Conservation (phyloP, 768 basidiomycete genomes). For the Botryobasidium botryosum region DNA sequence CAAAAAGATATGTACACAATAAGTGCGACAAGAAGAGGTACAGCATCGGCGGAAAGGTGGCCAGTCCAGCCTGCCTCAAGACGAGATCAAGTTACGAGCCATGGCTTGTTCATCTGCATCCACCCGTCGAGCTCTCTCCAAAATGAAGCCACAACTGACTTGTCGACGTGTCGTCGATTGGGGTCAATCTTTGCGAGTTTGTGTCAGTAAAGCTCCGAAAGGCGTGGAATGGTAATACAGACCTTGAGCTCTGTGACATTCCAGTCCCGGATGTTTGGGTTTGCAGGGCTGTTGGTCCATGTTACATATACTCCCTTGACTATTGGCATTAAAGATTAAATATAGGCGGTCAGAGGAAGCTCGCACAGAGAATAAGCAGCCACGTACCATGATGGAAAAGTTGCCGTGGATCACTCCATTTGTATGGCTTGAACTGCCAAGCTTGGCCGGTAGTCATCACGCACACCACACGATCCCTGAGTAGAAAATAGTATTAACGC, state of each 20-base stretch:
- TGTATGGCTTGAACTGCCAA: slow-evolving; percentile 96
- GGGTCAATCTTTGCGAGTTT: slow-evolving; percentile 56
- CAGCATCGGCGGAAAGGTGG: no score
- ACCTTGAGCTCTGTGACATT: slow-evolving; percentile 93
- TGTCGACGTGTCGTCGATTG: slow-evolving; percentile 79
- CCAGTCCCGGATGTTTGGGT: slow-evolving; percentile 85
- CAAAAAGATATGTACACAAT: no score
- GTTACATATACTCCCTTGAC: slow-evolving; percentile 92
- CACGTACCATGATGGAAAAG: slow-evolving; percentile 80
- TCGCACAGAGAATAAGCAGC: slow-evolving; percentile 10
- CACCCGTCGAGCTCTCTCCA: slow-evolving; percentile 86
- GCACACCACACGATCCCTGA: slow-evolving; percentile 77
- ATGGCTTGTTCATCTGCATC: slow-evolving; percentile 67
- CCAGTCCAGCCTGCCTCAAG: no score
- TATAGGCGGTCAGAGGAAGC: neutral
- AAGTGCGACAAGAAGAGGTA: no score
- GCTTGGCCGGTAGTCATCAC: slow-evolving; percentile 97
- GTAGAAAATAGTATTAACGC: neutral
- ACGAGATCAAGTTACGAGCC: slow-evolving; percentile 36
- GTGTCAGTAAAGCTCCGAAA: neutral
- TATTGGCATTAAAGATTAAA: slow-evolving; percentile 19
- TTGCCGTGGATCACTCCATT: slow-evolving; percentile 85
- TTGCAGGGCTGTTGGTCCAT: slow-evolving; percentile 87
- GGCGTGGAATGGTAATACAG: neutral
- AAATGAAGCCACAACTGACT: slow-evolving; percentile 86